These are phyloP conservation scores for Tetrapisispora iriomotensis DNA, from an alignment of 805 yeast species.

Conservation along the genomic window DNA sequence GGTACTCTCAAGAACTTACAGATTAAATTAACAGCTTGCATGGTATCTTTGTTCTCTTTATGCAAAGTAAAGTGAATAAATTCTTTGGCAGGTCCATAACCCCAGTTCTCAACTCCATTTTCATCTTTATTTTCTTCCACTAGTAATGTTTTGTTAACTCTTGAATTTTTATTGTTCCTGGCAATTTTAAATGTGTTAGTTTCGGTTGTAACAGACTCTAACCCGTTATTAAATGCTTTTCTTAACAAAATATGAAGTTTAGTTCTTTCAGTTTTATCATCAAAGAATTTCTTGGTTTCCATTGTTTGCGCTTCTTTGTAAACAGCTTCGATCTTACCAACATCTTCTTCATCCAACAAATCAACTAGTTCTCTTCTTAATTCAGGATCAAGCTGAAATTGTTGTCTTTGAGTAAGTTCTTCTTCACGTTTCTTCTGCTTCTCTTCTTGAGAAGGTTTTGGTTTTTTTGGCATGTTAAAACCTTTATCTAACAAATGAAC, in stretches of 20 bases:
- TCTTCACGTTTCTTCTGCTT: conserved; percentile 28
- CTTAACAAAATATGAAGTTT: conserved; percentile 69
- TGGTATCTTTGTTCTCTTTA: conserved; percentile 93
- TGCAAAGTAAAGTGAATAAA: conserved; percentile 70
- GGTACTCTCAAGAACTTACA: conserved; percentile 67
- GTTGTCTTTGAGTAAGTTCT: conserved; percentile 23
- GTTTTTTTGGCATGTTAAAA: conserved; percentile 42
- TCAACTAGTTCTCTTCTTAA: conserved; percentile 40
- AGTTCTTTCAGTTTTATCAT: conserved; percentile 67
- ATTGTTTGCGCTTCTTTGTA: conserved; percentile 45
- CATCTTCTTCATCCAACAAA: conserved; percentile 50
- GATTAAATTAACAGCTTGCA: conserved; percentile 80
- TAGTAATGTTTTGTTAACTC: conserved; percentile 32
- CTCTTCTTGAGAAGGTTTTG: conserved; percentile 35
- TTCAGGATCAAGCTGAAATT: conserved; percentile 38
- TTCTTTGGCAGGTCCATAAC: conserved; percentile 61
- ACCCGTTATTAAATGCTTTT: conserved; percentile 56
- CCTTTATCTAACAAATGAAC: conserved; percentile 73
- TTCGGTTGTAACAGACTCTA: conserved; percentile 72
- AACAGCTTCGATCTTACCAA: conserved; percentile 45
- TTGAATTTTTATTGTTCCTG: conserved; percentile 36
- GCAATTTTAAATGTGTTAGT: conserved; percentile 57
- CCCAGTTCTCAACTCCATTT: conserved; percentile 53
- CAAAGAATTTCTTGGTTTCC: conserved; percentile 47
- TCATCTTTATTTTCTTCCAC: conserved; percentile 30